A percentile compares a stretch with the other conserved stretches of the same genome.
These are phyloP conservation scores for Pulveroboletus ravenelii DNA, from an alignment of 768 basidiomycete species.

Conservation along the genomic window DNA sequence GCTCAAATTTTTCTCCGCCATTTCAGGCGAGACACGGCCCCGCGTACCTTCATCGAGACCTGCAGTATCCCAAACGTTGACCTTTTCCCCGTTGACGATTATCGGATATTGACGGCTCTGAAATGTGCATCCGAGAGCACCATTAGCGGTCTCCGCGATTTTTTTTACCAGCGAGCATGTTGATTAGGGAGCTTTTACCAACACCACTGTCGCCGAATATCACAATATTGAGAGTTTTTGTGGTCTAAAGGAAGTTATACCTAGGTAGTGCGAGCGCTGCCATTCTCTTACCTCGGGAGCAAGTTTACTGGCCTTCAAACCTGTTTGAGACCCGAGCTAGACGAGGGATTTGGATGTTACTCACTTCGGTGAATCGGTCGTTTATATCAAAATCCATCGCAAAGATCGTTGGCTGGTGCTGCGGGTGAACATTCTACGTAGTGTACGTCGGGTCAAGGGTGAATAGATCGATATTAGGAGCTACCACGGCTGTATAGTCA, in stretches of 20 bases:
- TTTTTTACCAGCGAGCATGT: slow-evolving; percentile 34
- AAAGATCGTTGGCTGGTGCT: slow-evolving; percentile 9
- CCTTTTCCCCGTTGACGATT: slow-evolving; percentile 9
- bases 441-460: neutral
- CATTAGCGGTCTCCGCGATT: slow-evolving; percentile 29
- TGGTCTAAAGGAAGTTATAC: neutral
- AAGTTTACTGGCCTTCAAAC: neutral
- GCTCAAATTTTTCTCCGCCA: slow-evolving; percentile 24
- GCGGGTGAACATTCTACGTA: slow-evolving; percentile 2
- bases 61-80: slow-evolving; percentile 32
- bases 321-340: neutral
- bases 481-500: slow-evolving; percentile 4
- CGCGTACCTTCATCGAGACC: slow-evolving; percentile 28
- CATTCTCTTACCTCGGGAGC: slow-evolving; percentile 9
- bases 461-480: neutral
- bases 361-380: slow-evolving; percentile 1
- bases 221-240: slow-evolving; percentile 31
- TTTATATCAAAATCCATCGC: slow-evolving; percentile 1
- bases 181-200: slow-evolving; percentile 42
- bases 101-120: slow-evolving; percentile 21
- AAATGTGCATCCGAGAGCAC: slow-evolving; percentile 36
- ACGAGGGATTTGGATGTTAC: neutral
- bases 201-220: slow-evolving; percentile 41
- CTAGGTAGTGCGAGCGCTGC: neutral
- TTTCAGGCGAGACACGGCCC: slow-evolving; percentile 21